phyloP scores from a whole-genome alignment of 305 asterid species.

The Solanum aculeatissimum region DNA sequence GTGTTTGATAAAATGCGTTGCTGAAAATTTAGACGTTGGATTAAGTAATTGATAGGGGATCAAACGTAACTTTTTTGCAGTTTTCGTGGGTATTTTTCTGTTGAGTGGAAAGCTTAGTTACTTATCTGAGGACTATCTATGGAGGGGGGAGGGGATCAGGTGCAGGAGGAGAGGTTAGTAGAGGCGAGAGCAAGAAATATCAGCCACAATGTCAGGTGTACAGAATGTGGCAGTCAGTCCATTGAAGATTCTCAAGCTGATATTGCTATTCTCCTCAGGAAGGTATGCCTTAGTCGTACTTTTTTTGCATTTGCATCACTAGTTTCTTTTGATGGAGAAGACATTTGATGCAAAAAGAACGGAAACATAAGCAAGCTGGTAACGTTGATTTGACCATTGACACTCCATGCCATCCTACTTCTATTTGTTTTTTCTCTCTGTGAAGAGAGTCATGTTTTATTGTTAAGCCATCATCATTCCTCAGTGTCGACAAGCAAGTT shows the following conservation, averaged over 20 bases:
- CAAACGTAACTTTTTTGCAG: background rate
- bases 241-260: constrained; percentile 96
- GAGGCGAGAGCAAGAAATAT: constrained; percentile 87
- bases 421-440: too few species aligned
- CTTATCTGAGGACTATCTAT: constrained; percentile 5
- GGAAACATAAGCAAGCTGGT: background rate
- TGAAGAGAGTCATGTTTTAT: too few species aligned
- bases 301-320: background rate
- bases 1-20: constrained; percentile 2
- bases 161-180: constrained; percentile 45
- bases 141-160: constrained; percentile 44
- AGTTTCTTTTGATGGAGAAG: background rate
- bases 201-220: constrained; percentile 90
- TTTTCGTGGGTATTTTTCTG: background rate
- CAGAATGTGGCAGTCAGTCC: constrained; percentile 94
- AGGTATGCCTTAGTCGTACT: constrained; percentile 25
- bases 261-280: constrained; percentile 75
- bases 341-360: background rate
- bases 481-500: too few species aligned
- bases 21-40: background rate
- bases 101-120: background rate
- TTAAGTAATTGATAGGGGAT: too few species aligned
- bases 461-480: too few species aligned
- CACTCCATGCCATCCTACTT: background rate
- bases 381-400: background rate